These are phyloP conservation scores for Colletotrichum cuscutae DNA, from an alignment of 2,329 filamentous ascomycete species.

Conservation along the genomic window DNA sequence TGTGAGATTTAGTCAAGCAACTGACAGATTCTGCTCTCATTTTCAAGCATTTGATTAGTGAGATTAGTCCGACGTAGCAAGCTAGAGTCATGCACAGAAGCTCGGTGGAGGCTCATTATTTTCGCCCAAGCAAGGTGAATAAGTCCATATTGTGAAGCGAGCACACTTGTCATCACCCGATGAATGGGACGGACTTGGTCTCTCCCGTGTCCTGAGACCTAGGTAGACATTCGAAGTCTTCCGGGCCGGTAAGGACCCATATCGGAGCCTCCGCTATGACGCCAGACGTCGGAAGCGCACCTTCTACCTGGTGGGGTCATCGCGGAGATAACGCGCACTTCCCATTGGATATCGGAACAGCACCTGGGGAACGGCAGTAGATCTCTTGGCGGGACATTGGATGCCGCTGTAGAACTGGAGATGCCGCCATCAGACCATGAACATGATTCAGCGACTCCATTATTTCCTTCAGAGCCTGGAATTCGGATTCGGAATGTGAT, in stretches of 20 bases:
- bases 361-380: not conserved
- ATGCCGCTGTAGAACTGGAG: not conserved
- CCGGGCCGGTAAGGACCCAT: not conserved
- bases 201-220: not conserved
- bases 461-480: constrained; percentile 1
- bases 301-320: not conserved
- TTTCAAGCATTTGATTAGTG: not conserved
- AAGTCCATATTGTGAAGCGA: not conserved
- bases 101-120: no score
- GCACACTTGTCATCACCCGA: not conserved
- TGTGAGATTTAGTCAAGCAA: not conserved
- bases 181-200: not conserved
- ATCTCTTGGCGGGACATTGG: not conserved
- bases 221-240: not conserved
- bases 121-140: not conserved
- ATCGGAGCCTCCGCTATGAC: constrained; percentile 14
- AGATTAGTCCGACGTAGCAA: not conserved
- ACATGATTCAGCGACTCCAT: not conserved
- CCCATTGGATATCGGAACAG: not conserved
- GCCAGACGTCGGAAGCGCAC: constrained; percentile 4
- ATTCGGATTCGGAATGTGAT: accelerated
- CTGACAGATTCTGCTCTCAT: not conserved
- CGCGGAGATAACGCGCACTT: not conserved
- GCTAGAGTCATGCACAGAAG: not conserved
- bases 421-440: constrained; percentile 2